These are phyloP conservation scores for Corynespora cassiicola DNA, from an alignment of 2,329 filamentous ascomycete genomes.

Conservation along the genomic window DNA sequence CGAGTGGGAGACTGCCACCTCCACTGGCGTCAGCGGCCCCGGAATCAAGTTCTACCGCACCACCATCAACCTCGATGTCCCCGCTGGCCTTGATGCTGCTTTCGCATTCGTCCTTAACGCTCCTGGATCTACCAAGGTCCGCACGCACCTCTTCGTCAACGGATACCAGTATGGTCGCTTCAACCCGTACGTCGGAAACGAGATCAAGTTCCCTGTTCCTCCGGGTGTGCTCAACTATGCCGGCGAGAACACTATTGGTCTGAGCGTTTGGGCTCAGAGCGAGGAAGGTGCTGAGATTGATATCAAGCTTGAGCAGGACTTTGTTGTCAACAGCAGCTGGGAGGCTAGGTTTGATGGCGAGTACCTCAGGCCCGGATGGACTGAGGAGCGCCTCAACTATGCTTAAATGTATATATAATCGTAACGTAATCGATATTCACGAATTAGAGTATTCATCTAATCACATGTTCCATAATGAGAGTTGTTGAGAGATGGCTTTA, in stretches of 20 bases:
- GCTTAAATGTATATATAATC: too few relatives aligned
- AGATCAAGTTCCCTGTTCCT: constrained; percentile 66
- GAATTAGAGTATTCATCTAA: too few relatives aligned
- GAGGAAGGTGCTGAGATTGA: constrained; percentile 58
- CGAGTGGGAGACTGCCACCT: constrained; percentile 48
- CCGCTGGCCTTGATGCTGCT: constrained; percentile 60
- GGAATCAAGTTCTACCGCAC: constrained; percentile 65
- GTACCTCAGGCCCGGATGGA: constrained; percentile 61
- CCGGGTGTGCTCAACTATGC: constrained; percentile 64
- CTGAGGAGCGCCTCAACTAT: constrained; percentile 38
- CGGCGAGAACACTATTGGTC: constrained; percentile 63
- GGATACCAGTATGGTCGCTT: constrained; percentile 70
- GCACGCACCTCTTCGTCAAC: constrained; percentile 68
- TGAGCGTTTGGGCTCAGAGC: constrained; percentile 67
- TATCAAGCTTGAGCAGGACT: constrained; percentile 61
- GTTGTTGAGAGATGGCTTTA: too few relatives aligned
- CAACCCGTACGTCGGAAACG: constrained; percentile 66
- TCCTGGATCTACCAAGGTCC: constrained; percentile 51
- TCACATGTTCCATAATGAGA: too few relatives aligned
- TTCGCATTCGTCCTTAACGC: constrained; percentile 63
- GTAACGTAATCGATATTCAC: too few relatives aligned
- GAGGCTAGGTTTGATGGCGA: constrained; percentile 56
- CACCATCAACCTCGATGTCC: constrained; percentile 58
- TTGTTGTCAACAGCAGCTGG: constrained; percentile 61
- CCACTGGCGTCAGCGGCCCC: constrained; percentile 54